Evolutionary conservation across 768 basidiomycete genomes (phyloP), one percentile per base, ranked within the genome.

Genomic region (Podaxis carcinomalis): DNA sequence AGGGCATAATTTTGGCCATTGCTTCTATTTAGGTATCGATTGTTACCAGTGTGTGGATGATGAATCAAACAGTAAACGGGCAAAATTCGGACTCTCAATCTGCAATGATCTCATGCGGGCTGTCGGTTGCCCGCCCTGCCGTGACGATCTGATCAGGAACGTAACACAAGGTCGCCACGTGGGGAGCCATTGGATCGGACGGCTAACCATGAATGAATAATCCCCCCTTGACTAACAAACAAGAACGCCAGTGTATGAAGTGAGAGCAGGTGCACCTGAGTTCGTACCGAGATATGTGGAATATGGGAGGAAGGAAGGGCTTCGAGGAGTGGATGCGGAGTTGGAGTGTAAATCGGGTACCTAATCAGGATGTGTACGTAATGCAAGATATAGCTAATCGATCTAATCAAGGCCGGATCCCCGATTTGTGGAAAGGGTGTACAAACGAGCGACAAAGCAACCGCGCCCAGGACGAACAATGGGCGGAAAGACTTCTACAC

Each of bases 91-190:
- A 61, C 50, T 59, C 49, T 59, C 6, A 59, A 59, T 59, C 57
- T 51, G 27, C 50, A 59, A 51, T 59, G 57, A 59, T 59, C 57
- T 59, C 50, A 42, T 51, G 57, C 37, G 39, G 49, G 3, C 23
- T 58, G 46, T 51, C 39, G 57, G 46, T 11, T 37, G 46, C 36
- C 47, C 23, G 13, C 50, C 50, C 57, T 59, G 57, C 28, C 28
- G 59, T 55, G 53, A 61, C 53, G 59, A 61, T 61, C 59, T 61
- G 59, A 61, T 61, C 59, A 61, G 59, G 59, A 61, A 61, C 59
- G 51, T 60, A 60, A 60, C 51, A 50, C 51, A 39, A 61, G 59
- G 59, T 3, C 19, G 11, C 59, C 59, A 61, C 52, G 53, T 54
- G 59, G 59, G 11, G 59, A 52, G 19, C 40, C 44, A 21, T n/a